A percentile compares a stretch with the other conserved stretches of the same genome.
phyloP scores from a whole-genome alignment of 306 rosid genomes.

The Cucurbita ficifolia region DNA sequence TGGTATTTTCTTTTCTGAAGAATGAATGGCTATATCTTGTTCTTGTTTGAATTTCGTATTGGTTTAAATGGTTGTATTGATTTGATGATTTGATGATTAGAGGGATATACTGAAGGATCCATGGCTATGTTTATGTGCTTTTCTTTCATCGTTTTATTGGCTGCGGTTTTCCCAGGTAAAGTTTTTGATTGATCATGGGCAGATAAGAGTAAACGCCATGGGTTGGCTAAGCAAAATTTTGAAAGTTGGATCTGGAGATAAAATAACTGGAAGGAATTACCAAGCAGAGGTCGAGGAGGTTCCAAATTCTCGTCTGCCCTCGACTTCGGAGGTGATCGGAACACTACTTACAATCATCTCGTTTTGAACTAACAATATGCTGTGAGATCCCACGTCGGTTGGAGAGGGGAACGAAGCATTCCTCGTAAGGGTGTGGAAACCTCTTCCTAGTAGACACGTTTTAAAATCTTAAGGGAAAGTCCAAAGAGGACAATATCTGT shows the following conservation, averaged over 20 bases:
- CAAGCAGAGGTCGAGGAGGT: constrained; percentile 33
- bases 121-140: neutral
- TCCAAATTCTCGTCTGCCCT: constrained; percentile 34
- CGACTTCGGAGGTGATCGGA: constrained; percentile 58
- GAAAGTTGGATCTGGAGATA: constrained; percentile 12
- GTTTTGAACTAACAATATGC: neutral
- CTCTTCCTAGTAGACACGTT: too few species aligned
- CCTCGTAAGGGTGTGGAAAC: too few species aligned
- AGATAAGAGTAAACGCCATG: constrained; percentile 3
- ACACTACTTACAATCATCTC: neutral
- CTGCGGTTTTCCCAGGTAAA: constrained; percentile 3
- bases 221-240: constrained; percentile 18
- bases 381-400: too few species aligned
- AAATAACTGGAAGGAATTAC: constrained; percentile 32
- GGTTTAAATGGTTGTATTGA: neutral
- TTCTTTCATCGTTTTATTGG: neutral
- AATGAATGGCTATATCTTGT: neutral
- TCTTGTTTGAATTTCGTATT: neutral
- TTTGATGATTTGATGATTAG: neutral
- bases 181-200: constrained; percentile 1
- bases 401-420: too few species aligned
- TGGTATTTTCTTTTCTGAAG: neutral
- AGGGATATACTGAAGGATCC: neutral
- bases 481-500: too few species aligned
- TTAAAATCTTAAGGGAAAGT: too few species aligned